Evolutionary conservation across 2,329 filamentous ascomycete genomes (phyloP).

Genomic region (Blumeriella jaapii): DNA sequence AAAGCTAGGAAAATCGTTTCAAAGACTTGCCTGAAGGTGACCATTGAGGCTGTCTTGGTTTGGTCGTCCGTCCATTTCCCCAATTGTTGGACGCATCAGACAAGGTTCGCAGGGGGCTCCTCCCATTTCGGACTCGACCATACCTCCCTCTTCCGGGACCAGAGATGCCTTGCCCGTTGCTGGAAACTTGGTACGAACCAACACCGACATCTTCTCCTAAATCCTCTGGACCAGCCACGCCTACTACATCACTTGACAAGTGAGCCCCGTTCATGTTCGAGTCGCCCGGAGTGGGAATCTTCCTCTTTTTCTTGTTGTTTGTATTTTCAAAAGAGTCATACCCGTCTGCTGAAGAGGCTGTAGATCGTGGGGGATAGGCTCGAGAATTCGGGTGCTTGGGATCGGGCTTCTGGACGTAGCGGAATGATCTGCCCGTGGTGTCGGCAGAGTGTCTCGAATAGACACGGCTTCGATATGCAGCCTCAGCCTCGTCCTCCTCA

Average conservation of each 20-base stretch:
- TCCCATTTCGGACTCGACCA: constrained; percentile 51
- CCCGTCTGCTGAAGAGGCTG: constrained; percentile 64
- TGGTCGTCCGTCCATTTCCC: constrained; percentile 24
- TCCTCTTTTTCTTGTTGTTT: constrained; percentile 98
- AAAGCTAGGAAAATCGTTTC: not conserved
- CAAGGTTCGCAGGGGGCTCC: constrained; percentile 50
- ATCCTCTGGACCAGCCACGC: constrained; percentile 38
- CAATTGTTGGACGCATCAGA: constrained; percentile 37
- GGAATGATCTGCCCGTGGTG: constrained; percentile 32
- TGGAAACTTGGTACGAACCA: constrained; percentile 44
- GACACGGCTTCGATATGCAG: constrained; percentile 26
- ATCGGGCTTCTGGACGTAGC: constrained; percentile 35
- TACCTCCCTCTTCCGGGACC: constrained; percentile 77
- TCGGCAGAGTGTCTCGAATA: constrained; percentile 38
- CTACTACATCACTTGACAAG: constrained; percentile 54
- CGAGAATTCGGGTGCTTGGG: constrained; percentile 34
- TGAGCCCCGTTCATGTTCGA: constrained; percentile 33
- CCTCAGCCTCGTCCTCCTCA: constrained; percentile 51
- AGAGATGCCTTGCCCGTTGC: constrained; percentile 59
- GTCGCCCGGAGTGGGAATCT: constrained; percentile 83
- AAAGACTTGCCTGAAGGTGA: constrained; percentile 22
- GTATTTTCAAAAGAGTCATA: constrained; percentile 98
- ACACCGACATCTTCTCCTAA: constrained; percentile 32
- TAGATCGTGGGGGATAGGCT: constrained; percentile 49
- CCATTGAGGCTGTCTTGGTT: constrained; percentile 27